Conservation (phyloP, 1,284 basidiomycete genomes). For the Trametes versicolor region DNA sequence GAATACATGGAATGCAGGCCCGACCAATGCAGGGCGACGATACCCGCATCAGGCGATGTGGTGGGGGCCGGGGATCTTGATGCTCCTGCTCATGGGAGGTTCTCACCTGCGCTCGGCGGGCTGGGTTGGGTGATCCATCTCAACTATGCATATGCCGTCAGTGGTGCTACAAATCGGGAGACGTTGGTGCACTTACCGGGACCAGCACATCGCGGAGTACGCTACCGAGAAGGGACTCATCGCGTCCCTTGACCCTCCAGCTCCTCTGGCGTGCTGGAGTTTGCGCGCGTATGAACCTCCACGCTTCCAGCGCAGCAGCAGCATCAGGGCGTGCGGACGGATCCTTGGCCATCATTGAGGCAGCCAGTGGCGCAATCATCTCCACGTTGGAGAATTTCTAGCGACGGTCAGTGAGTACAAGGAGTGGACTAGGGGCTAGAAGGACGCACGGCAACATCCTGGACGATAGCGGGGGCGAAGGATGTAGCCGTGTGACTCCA, state of each 20-base stretch:
- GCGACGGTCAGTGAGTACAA: too few relatives aligned
- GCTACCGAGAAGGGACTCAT: neutral
- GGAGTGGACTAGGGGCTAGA: too few relatives aligned
- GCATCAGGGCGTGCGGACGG: neutral
- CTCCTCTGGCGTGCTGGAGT: neutral
- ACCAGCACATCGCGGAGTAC: neutral
- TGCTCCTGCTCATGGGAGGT: too few relatives aligned
- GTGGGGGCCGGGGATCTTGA: too few relatives aligned
- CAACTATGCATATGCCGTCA: too few relatives aligned
- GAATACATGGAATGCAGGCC: too few relatives aligned
- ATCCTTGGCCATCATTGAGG: neutral
- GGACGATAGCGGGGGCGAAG: slow-evolving; percentile 5
- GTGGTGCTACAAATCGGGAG: too few relatives aligned
- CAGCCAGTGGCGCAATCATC: neutral
- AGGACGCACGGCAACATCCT: neutral
- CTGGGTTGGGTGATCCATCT: too few relatives aligned
- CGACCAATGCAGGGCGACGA: too few relatives aligned
- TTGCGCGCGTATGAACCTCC: neutral
- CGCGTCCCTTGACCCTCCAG: neutral
- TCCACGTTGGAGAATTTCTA: too few relatives aligned
- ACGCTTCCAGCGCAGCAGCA: neutral
- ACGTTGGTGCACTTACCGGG: slow-evolving; percentile 6
- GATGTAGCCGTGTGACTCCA: neutral
- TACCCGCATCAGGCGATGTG: too few relatives aligned
- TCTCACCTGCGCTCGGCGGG: too few relatives aligned